Base-by-base conservation (phyloP, 805 yeast genomes). In the Schwanniomyces occidentalis region DNA sequence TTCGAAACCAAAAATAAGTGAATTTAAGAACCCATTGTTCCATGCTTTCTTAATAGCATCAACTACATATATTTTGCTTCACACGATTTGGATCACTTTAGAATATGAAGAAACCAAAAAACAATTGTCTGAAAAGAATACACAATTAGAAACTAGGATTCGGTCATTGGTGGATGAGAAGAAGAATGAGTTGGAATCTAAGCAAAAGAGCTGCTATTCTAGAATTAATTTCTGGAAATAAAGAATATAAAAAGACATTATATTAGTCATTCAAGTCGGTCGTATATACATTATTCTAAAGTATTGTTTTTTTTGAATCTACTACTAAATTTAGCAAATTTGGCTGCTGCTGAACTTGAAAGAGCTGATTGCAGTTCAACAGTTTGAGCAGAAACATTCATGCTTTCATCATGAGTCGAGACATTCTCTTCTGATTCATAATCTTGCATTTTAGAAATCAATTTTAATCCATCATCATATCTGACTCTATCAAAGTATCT, bases 401-500 rank as follows among this genome's bases (percentile, higher is more conserved):
- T 24, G 21, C 38, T 45, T 31, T 38, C 43, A 8, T 17, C 39
- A 18, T 27, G 32, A 5, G 20, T 26, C 16, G 27, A 29, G 16
- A 42, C 56, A 12, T 36, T 43, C 2, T 45, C 52, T 6, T 40
- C 49, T 15, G 35, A 47, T 5, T 41, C 49, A 16, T 44, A 48
- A 3, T 41, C 44, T 17, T 55, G 49, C 53, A 80, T 54, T 55
- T 85, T 88, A 14, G 73, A 69, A 9, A 86, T 62, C 44, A 87
- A 61, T 18, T 59, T 54, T 34, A 74, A 54, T 2, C 95, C 96
- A 40, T 78, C 81, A 38, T 84, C 91, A 2, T 80, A 82, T 46
- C 76, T 78, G 30, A 91, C 73, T 37, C 90, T 75, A 43, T 85
- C 87, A 51, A 79, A 90, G 43, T 80, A 78, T 32, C 72, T 56